These are phyloP conservation scores for Rhododendron griersonianum DNA, from an alignment of 148 eudicot genomes.

Conservation along the genomic window DNA sequence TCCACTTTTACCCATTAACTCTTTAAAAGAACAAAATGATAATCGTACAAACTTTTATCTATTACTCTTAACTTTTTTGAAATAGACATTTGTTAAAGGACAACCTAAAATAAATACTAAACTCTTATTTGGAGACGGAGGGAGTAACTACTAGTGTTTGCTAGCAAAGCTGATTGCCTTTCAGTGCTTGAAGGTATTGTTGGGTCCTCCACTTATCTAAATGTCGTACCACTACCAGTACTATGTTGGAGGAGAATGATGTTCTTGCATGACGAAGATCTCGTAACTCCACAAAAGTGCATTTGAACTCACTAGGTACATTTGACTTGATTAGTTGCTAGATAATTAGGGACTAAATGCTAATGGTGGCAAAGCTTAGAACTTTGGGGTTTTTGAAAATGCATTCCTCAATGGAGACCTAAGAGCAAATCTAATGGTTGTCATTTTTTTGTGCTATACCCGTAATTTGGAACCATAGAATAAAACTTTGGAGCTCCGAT, in stretches of 20 bases:
- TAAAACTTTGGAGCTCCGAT: neutral
- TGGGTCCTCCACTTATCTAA: constrained; percentile 15
- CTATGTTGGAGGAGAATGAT: neutral
- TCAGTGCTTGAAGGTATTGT: neutral
- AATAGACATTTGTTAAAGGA: no score
- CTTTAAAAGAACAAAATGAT: no score
- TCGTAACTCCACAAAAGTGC: neutral
- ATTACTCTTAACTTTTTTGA: no score
- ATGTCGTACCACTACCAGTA: neutral
- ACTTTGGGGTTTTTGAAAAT: neutral
- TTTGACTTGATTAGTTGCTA: neutral
- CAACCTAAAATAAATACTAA: no score
- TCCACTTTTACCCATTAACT: no score
- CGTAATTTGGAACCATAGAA: no score
- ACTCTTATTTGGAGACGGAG: no score
- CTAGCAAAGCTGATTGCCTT: constrained; percentile 1
- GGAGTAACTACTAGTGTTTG: neutral
- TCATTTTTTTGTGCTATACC: no score
- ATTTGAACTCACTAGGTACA: neutral
- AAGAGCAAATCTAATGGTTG: no score
- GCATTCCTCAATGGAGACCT: neutral
- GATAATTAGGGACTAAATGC: neutral
- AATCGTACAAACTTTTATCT: no score
- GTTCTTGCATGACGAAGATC: neutral
- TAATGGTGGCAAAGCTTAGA: neutral